Evolutionary conservation across 352 stramenopile species (phyloP).

Genomic region (Albugo laibachii): DNA sequence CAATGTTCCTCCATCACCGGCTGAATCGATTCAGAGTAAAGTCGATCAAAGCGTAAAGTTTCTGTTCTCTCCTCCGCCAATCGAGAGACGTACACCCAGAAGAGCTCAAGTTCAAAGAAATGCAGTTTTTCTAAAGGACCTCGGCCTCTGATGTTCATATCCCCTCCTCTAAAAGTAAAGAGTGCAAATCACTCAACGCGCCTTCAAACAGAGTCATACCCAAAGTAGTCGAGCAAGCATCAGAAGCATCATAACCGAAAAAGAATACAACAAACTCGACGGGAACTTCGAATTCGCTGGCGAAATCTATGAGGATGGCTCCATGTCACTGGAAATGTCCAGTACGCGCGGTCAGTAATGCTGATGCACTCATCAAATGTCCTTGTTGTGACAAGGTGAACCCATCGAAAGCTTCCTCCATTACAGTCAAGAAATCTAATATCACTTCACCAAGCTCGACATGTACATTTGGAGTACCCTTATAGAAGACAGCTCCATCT

Average conservation of each 20-base stretch:
- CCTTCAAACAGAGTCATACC: conserved; percentile 7
- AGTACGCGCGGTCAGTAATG: conserved; percentile 48
- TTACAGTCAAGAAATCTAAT: background rate
- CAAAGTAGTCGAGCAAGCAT: conserved; percentile 10
- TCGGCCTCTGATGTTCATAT: conserved; percentile 41
- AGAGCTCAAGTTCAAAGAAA: conserved; percentile 11
- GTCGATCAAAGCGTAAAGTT: conserved; percentile 27
- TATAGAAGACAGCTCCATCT: conserved; percentile 5
- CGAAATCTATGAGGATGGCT: conserved; percentile 37
- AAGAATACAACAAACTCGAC: background rate
- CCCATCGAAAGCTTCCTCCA: conserved; percentile 13
- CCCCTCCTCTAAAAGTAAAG: conserved; percentile 31
- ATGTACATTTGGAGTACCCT: conserved; percentile 29
- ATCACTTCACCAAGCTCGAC: conserved; percentile 9
- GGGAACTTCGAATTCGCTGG: conserved; percentile 17
- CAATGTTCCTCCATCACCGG: background rate
- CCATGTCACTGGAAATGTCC: conserved; percentile 67
- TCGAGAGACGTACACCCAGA: conserved; percentile 33
- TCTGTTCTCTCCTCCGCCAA: conserved; percentile 38
- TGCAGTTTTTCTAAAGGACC: conserved; percentile 4
- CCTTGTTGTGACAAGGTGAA: conserved; percentile 57
- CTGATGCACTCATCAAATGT: conserved; percentile 32
- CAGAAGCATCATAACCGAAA: background rate
- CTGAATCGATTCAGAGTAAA: background rate
- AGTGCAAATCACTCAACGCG: conserved; percentile 5